These are phyloP conservation scores for Ganoderma sp. DNA, from an alignment of 1,284 basidiomycete species.

Conservation along the genomic window DNA sequence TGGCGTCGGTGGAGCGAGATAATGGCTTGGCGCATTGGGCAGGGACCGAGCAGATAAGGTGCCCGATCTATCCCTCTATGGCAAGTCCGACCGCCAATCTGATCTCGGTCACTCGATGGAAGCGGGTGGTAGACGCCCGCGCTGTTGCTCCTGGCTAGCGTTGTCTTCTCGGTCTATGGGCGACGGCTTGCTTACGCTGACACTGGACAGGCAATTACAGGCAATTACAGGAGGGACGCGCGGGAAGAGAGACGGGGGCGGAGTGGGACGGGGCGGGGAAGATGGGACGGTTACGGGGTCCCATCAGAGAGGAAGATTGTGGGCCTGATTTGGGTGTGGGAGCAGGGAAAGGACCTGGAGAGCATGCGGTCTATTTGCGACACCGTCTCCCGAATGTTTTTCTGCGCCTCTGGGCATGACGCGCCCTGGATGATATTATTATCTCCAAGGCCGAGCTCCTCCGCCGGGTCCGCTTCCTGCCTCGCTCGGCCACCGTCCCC, in stretches of 20 bases:
- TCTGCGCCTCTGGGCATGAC: neutral
- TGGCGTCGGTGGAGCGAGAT: neutral
- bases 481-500: constrained; percentile 4
- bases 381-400: neutral
- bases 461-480: constrained; percentile 4
- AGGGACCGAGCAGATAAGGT: neutral
- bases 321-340: constrained; percentile 8
- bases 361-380: constrained; percentile 7
- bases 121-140: neutral
- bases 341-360: neutral
- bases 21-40: neutral
- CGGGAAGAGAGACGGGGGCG: neutral
- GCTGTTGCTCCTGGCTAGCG: neutral
- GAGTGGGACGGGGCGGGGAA: neutral
- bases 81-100: neutral
- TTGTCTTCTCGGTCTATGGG: neutral
- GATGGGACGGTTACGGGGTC: constrained; percentile 11
- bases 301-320: constrained; percentile 5
- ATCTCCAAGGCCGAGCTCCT: constrained; percentile 6
- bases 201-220: too few species aligned
- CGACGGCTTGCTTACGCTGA: neutral
- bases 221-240: neutral
- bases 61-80: neutral
- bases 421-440: constrained; percentile 5
- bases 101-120: neutral